Evolutionary conservation across 2,329 filamentous ascomycete genomes (phyloP).

Genomic region (Neophaeococcomyces aloes): DNA sequence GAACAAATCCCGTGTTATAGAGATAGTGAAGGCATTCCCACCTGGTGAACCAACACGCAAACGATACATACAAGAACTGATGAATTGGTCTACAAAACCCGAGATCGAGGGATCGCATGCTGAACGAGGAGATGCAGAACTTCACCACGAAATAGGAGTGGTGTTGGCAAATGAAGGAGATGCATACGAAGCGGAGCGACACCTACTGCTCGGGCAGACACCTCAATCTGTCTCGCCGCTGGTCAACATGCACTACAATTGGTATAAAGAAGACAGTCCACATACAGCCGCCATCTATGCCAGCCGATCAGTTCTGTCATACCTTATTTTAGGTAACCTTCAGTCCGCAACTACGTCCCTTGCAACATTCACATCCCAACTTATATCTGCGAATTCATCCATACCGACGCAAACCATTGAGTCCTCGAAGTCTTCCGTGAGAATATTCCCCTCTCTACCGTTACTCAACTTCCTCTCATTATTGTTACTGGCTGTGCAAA

Average conservation of each 20-base stretch:
- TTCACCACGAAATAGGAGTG: slow-evolving; percentile 83
- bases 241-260: slow-evolving; percentile 75
- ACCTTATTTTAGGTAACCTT: slow-evolving; percentile 80
- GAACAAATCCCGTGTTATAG: slow-evolving; percentile 51
- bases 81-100: slow-evolving; percentile 76
- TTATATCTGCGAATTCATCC: slow-evolving; percentile 46
- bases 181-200: slow-evolving; percentile 83
- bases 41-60: slow-evolving; percentile 80
- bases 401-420: slow-evolving; percentile 71
- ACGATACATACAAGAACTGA: slow-evolving; percentile 78
- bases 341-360: slow-evolving; percentile 78
- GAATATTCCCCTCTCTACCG: slow-evolving; percentile 83
- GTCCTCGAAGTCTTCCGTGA: slow-evolving; percentile 52
- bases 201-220: slow-evolving; percentile 65
- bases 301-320: slow-evolving; percentile 78
- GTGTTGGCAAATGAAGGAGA: slow-evolving; percentile 91
- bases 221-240: slow-evolving; percentile 76
- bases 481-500: slow-evolving; percentile 71
- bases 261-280: slow-evolving; percentile 82
- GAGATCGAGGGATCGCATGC: slow-evolving; percentile 52
- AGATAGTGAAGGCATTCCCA: slow-evolving; percentile 69
- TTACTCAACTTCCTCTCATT: slow-evolving; percentile 88
- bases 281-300: slow-evolving; percentile 81
- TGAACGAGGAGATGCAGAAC: slow-evolving; percentile 82
- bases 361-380: slow-evolving; percentile 59